Conservation (phyloP, 805 yeast species). For the Ogataea thermomethanolica region DNA sequence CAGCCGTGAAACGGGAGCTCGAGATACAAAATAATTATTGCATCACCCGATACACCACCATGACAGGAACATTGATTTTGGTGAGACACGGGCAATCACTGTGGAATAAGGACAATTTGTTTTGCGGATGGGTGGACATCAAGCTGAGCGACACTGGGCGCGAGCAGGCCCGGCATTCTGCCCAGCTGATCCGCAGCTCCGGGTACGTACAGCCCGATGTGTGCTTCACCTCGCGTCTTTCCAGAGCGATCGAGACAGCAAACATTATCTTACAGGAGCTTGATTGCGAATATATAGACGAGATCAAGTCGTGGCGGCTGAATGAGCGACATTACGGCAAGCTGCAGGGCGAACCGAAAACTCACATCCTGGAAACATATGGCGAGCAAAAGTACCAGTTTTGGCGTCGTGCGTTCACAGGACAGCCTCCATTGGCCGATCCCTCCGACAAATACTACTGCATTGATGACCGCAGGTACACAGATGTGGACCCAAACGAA, state of each 20-base stretch:
- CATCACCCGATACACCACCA: constrained; percentile 1
- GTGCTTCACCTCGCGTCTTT: constrained; percentile 66
- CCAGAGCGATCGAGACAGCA: constrained; percentile 74
- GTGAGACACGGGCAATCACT: constrained; percentile 83
- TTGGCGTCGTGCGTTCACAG: constrained; percentile 77
- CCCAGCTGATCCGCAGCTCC: constrained; percentile 50
- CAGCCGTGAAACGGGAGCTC: constrained; percentile 2
- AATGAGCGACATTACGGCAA: constrained; percentile 85
- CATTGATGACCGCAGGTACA: constrained; percentile 37
- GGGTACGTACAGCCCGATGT: constrained; percentile 46
- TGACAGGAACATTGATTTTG: constrained; percentile 41
- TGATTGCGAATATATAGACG: constrained; percentile 44
- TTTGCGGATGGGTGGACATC: constrained; percentile 87
- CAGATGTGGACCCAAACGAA: constrained; percentile 42
- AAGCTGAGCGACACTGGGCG: constrained; percentile 63
- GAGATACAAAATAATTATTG: neutral
- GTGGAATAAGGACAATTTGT: constrained; percentile 70
- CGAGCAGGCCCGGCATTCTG: constrained; percentile 65
- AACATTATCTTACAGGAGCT: constrained; percentile 59
- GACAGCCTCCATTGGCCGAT: constrained; percentile 55
- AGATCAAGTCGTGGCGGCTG: constrained; percentile 70
- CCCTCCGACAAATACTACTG: constrained; percentile 38
- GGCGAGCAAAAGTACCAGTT: constrained; percentile 74
- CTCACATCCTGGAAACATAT: constrained; percentile 56
- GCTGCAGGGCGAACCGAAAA: constrained; percentile 75